Evolutionary conservation across 192 early-diverging fungal genomes (phyloP).

Genomic region (Mortierella antarctica): DNA sequence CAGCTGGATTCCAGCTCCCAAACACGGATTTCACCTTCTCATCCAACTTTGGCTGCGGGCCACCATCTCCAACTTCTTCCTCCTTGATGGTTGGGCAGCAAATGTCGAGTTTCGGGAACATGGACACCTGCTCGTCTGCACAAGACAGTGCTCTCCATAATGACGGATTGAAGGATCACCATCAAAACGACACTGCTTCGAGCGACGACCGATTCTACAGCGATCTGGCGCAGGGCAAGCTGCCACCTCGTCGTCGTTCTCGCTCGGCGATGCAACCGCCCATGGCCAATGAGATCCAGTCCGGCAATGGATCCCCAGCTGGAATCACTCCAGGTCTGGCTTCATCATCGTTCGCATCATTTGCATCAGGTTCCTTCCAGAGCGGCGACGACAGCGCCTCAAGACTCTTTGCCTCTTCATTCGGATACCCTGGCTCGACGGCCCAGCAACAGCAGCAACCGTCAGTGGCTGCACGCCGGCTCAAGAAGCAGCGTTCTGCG

Average conservation of each 20-base stretch:
- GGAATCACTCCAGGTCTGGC: neutral
- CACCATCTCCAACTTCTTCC: neutral
- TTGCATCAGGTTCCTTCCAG: neutral
- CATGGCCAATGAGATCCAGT: neutral
- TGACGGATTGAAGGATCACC: neutral
- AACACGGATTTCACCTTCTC: slow-evolving; percentile 17
- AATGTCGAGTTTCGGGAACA: slow-evolving; percentile 9
- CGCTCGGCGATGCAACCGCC: slow-evolving; percentile 26
- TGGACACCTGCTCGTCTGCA: neutral
- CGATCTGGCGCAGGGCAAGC: slow-evolving; percentile 12
- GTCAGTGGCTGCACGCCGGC: slow-evolving; percentile 1
- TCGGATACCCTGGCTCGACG: neutral
- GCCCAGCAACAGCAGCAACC: neutral
- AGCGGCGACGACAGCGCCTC: neutral
- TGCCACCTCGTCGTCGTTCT: slow-evolving; percentile 47
- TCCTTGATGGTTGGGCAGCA: neutral
- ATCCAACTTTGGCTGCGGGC: neutral
- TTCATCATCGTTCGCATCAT: neutral
- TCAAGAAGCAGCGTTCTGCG: slow-evolving; percentile 17
- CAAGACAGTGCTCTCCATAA: neutral
- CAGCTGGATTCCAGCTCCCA: slow-evolving; percentile 6
- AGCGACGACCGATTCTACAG: slow-evolving; percentile 32
- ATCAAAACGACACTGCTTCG: neutral
- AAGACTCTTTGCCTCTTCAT: neutral
- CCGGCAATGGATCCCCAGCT: neutral